These are phyloP conservation scores for Litchi chinensis DNA, from an alignment of 345 rosid genomes.

Conservation along the genomic window DNA sequence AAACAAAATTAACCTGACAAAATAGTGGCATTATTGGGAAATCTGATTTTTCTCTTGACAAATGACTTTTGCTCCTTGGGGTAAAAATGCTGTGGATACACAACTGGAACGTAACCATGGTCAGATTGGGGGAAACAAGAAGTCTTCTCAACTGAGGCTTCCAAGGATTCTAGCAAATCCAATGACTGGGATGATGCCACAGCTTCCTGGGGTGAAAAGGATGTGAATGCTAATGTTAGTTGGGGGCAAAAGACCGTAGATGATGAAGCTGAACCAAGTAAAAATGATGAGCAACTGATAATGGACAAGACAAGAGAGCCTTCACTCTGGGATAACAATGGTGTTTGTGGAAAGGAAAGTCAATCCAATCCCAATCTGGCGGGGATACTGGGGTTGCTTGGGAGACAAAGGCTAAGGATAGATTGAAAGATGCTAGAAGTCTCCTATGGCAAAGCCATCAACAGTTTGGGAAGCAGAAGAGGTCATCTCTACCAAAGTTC, in stretches of 20 bases:
- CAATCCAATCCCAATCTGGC: not conserved
- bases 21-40: too few species aligned
- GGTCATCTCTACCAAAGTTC: slow-evolving; percentile 11
- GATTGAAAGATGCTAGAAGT: slow-evolving; percentile 19
- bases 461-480: slow-evolving; percentile 23
- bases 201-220: not conserved
- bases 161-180: slow-evolving; percentile 13
- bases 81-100: not conserved
- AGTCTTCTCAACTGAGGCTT: not conserved
- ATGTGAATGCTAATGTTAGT: slow-evolving; percentile 2
- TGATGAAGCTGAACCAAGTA: not conserved
- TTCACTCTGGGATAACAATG: not conserved
- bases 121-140: slow-evolving; percentile 24
- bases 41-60: too few species aligned
- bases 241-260: not conserved
- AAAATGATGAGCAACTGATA: not conserved
- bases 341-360: not conserved
- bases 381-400: slow-evolving; percentile 29
- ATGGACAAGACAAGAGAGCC: not conserved
- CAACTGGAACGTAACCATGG: slow-evolving; percentile 16
- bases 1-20: too few species aligned
- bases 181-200: not conserved
- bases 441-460: slow-evolving; percentile 18
- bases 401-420: slow-evolving; percentile 26
- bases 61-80: not conserved